Base-by-base conservation (phyloP, 768 basidiomycete genomes). In the Tulasnella sp. region DNA sequence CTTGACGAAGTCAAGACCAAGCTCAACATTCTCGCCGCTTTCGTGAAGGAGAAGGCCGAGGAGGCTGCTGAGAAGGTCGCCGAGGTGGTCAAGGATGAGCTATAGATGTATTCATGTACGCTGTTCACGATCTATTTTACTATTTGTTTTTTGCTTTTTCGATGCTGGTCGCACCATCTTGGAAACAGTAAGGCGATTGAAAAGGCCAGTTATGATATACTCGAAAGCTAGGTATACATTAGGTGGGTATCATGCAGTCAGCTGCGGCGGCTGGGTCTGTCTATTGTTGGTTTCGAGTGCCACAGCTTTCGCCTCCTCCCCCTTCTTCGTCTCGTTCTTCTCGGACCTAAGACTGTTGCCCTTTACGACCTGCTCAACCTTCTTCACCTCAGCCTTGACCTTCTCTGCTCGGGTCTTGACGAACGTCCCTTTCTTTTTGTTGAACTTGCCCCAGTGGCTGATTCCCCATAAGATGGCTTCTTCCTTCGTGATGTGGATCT, bases 1-100 rank as follows among this genome's bases (percentile, higher is more conserved):
- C 85, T 96, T 61, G 98, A 99, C 83, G 95, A 98, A 86, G 91
- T 98, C 82, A 93, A 94, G 85, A 88, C 93, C 83, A 98, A 97
- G 86, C 88, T 90, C 75, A 99, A 99, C 86, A 89, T 99, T 81
- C 88, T 95, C 71, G 83, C 85, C 20, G 89, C 92, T 0, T 94
- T 95, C 78, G 82, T 83, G 39, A 82, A 76, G 11, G 81, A 85
- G 74, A 84, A 85, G 79, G 82, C 80, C 15, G 82, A 80, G 51
- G 79, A 81, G 37, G 77, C 73, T 18, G 80, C 73, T 39, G 83
- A 83, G 79, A 82, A 77, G 20, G 82, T 76, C 26, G 80, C 73
- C 29, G 83, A 83, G 80, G 83, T 73, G 11, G 82, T 76, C 37
- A 81, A 83, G 81, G 83, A 81, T 57, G 77, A 77, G 40, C 70